Base-by-base conservation (phyloP, 2,329 filamentous ascomycete species). In the Fusarium pseudoanthophilum region DNA sequence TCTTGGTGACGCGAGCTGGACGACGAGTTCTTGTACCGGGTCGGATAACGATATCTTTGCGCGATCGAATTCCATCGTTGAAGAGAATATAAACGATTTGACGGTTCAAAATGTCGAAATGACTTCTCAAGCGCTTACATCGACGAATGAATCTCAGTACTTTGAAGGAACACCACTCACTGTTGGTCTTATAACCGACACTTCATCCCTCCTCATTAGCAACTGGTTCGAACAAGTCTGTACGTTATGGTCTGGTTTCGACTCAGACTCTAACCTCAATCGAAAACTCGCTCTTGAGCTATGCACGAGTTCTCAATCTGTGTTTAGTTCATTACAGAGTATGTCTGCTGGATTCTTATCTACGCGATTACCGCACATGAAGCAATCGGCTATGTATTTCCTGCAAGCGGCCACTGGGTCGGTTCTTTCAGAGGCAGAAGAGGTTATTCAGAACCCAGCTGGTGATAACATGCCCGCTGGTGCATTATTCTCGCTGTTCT, bases 191-290 rank as follows among this genome's bases (percentile, higher is more conserved):
- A 73, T 78, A 37, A 78, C 74, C 10, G 79, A 82, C 40, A 78
- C 77, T 7, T 79, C 80, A 1, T 79, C 80, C 0, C 75, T 82
- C 1, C 78, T 84, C 15, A 81, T 84, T 28, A 78, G 73, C 53
- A 78, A 78, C 61, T 84, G 83, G 83, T 84, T 84, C 59, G 78
- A 80, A 2, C 78, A 83, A 20, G 83, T 84, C 11, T 84, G 83
- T 43, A 78, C 83, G 2, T 76, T 80, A 20, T 84, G 83, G 83
- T 84, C 83, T 1, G 82, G 80, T 10, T 83, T 82, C 36, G 83
- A 84, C 66, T 84, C 83, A 21, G 74, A 79, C 21, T 66, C 75
- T 7, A 84, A 84, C 28, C 75, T 82, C 30, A 84, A 84, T 51
- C 81, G 83, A 0, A 81, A 78, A 39, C 75, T 84, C 11, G 83